Evolutionary conservation across 1,284 basidiomycete genomes (phyloP).

Genomic region (Austroboletus niveus): DNA sequence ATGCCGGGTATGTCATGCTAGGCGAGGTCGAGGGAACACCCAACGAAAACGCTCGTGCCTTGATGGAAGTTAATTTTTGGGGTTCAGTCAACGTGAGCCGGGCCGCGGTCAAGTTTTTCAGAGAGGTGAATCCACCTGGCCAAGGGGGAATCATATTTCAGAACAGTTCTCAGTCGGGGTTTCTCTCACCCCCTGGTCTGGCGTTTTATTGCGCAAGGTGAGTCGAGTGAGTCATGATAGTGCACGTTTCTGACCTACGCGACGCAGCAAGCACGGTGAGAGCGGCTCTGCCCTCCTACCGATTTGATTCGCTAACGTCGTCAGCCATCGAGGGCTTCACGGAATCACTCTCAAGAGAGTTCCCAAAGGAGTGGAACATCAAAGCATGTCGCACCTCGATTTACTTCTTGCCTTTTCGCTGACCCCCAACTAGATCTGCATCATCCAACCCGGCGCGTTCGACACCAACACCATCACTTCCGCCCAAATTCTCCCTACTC

Average conservation of each 20-base stretch:
- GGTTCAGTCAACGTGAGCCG: conserved; percentile 8
- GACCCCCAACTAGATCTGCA: conserved; percentile 11
- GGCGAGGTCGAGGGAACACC: conserved; percentile 13
- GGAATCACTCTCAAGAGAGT: conserved; percentile 14
- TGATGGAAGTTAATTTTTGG: conserved; percentile 20
- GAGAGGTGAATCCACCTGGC: conserved; percentile 14
- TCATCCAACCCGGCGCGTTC: conserved; percentile 20
- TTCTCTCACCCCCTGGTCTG: conserved; percentile 4
- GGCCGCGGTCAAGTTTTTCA: conserved; percentile 13
- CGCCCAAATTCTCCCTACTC: not conserved
- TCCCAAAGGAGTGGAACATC: conserved; percentile 21
- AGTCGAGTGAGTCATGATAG: not conserved
- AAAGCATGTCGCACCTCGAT: conserved; percentile 2
- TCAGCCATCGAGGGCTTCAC: conserved; percentile 18
- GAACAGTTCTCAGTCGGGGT: conserved; percentile 16
- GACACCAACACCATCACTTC: conserved; percentile 3
- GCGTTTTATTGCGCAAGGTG: conserved; percentile 12
- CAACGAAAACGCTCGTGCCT: conserved; percentile 4
- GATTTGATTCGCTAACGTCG: not conserved
- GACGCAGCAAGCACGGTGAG: conserved; percentile 20
- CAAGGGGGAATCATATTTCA: conserved; percentile 13
- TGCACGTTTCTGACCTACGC: not conserved
- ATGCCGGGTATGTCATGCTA: conserved; percentile 14
- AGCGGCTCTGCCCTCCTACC: not conserved
- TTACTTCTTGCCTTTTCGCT: not conserved